Conservation (phyloP, 2,329 filamentous ascomycete species). For the Tolypocladium pustulatum region DNA sequence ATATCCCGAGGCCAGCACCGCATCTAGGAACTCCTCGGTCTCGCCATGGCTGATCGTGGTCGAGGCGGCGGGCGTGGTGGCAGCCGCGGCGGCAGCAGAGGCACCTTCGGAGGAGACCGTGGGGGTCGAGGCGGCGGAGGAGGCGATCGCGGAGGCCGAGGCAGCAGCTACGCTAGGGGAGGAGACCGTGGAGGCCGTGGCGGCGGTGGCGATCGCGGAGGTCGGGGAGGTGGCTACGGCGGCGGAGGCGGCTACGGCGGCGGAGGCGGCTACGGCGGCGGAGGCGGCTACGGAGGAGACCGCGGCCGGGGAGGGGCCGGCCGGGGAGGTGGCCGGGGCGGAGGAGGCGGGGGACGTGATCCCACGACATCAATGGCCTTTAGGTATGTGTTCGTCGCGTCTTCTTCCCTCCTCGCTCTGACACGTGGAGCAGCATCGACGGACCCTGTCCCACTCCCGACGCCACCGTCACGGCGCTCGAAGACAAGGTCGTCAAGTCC, state of each 20-base stretch:
- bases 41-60: conserved; percentile 16
- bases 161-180: conserved; percentile 5
- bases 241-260: conserved; percentile 4
- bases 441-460: conserved; percentile 13
- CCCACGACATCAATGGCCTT: neutral
- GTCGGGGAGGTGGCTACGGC: conserved; percentile 8
- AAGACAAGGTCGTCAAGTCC: conserved; percentile 25
- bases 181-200: conserved; percentile 12
- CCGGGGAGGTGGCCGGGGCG: conserved; percentile 12
- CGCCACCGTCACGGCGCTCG: conserved; percentile 21
- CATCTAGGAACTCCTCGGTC: neutral
- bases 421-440: conserved; percentile 10
- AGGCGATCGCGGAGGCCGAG: conserved; percentile 5
- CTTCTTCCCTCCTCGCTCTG: neutral
- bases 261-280: neutral
- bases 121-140: conserved; percentile 1
- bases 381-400: neutral
- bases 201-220: conserved; percentile 6
- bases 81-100: conserved; percentile 5
- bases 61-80: conserved; percentile 10
- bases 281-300: conserved; percentile 12
- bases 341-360: conserved; percentile 8
- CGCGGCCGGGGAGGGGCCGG: conserved; percentile 10
- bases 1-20: neutral
- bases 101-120: conserved; percentile 3